phyloP scores from a whole-genome alignment of 371 early-diverging fungal genomes.

The Umbelopsis sp. region DNA sequence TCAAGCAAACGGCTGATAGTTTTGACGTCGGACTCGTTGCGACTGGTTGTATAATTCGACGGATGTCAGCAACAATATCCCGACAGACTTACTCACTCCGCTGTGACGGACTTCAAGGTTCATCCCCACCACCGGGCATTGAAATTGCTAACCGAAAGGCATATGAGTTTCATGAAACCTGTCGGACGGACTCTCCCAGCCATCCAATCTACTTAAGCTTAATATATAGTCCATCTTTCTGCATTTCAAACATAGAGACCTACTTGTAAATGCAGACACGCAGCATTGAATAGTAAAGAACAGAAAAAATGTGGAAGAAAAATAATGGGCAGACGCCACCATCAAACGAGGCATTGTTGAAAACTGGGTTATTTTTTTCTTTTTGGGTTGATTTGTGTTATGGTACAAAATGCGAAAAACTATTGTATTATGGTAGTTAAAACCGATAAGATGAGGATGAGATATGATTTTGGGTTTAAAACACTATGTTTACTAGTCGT shows the following conservation, averaged over 20 bases:
- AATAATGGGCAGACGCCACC: too few species aligned
- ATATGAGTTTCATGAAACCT: too few species aligned
- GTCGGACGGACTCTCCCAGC: too few species aligned
- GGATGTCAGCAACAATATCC: constrained; percentile 2
- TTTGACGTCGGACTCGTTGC: too few species aligned
- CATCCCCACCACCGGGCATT: constrained; percentile 6
- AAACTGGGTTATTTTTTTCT: neutral
- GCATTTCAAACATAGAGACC: too few species aligned
- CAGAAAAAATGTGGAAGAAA: too few species aligned
- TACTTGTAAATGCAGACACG: too few species aligned
- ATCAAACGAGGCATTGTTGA: neutral
- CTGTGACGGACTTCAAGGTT: neutral
- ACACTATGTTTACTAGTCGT: constrained; percentile 41
- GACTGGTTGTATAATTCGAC: too few species aligned
- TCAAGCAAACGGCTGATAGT: too few species aligned
- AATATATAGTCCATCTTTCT: too few species aligned
- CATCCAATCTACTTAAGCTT: too few species aligned
- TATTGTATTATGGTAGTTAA: neutral
- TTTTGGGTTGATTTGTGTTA: neutral
- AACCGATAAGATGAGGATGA: constrained; percentile 2
- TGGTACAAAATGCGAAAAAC: neutral
- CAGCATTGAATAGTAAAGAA: too few species aligned
- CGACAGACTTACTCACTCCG: neutral
- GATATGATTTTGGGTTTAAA: neutral
- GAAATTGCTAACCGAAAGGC: neutral